Evolutionary conservation across 1,284 basidiomycete species (phyloP), one percentile per base, ranked within the genome.

Genomic region (Clitocybe nebularis): DNA sequence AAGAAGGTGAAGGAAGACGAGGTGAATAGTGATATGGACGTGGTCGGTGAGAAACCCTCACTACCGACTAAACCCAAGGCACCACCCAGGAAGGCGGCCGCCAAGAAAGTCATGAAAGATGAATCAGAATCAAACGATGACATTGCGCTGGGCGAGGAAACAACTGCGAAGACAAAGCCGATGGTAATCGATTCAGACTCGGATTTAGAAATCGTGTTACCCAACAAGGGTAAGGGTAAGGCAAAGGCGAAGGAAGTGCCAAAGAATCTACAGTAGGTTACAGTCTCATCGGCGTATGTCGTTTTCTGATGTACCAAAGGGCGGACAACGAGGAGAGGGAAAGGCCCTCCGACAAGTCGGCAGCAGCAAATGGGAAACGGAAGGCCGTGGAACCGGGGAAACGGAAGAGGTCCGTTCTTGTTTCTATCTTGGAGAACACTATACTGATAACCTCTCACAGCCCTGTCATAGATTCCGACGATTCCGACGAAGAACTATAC

Each of bases 371-470:
- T 38, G 49, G 39, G 25, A 71, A 72, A 54, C 63, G 56, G 43
- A 72, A 75, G 53, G 65, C 59, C 9, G 50, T 57, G 34, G 50
- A 47, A 17, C 43, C 49, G 19, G 28, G 42, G 37, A 82, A 79
- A 59, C 75, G 76, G 39, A 84, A 81, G 60, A 80, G 70, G 81
- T 79, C 11, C 8, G 20, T 38, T 17, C 24, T 14, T 28, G n/a
- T 30, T 30, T 36, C n/a, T 49, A 39, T 20, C 0, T 47, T 7
- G 8, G 25, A n/a, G 25, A 22, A 39, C 25, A 50, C 30, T 39
- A 52, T 39, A 30, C 45, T 39, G 24, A 59, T 54, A 24, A n/a
- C 36, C 9, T 46, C 47, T 30, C 28, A 38, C 46, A 71, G 68
- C 39, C 55, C 57, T 29, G 55, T 52, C 44, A 53, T 51, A 19